Evolutionary conservation across 163 green algal species (phyloP).

Genomic region (Chlamydomonas reinhardtii): DNA sequence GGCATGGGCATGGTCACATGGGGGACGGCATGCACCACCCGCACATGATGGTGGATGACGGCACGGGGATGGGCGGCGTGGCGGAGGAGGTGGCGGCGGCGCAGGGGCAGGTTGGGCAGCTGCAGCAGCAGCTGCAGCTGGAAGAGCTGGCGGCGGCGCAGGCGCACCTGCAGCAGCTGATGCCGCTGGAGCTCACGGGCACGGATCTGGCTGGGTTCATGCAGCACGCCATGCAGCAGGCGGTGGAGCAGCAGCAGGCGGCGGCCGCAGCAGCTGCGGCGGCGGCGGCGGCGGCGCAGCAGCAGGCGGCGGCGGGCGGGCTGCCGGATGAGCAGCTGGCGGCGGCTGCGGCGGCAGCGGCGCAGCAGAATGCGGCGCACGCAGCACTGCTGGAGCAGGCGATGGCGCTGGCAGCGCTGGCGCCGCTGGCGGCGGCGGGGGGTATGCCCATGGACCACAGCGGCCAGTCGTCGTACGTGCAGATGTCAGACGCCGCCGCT

Average conservation of each 20-base stretch:
- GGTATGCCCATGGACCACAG: slow-evolving; percentile 8
- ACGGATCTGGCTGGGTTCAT: slow-evolving; percentile 22
- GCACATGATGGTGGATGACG: neutral
- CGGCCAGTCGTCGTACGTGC: slow-evolving; percentile 5
- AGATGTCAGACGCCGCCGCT: slow-evolving; percentile 24
- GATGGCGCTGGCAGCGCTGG: slow-evolving; percentile 35
- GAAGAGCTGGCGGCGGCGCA: slow-evolving; percentile 34
- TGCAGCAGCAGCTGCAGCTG: slow-evolving; percentile 6
- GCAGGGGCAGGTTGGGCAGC: neutral
- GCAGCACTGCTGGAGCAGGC: slow-evolving; percentile 31
- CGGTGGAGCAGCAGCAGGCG: slow-evolving; percentile 4
- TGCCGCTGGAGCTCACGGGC: neutral
- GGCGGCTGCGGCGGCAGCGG: neutral
- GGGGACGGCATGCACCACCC: neutral
- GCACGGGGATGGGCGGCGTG: neutral
- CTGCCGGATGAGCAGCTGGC: neutral
- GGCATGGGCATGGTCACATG: neutral
- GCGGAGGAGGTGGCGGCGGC: neutral
- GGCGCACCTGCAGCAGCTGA: slow-evolving; percentile 38
- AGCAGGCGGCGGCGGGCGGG: neutral
- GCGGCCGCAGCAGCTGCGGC: neutral
- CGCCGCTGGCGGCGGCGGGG: neutral
- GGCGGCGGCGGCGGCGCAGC: slow-evolving; percentile 11
- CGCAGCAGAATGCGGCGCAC: slow-evolving; percentile 1
- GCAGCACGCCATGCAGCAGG: slow-evolving; percentile 52